Evolutionary conservation across 345 rosid genomes (phyloP), one percentile per base, ranked within the genome.

Genomic region (Firmiana major): DNA sequence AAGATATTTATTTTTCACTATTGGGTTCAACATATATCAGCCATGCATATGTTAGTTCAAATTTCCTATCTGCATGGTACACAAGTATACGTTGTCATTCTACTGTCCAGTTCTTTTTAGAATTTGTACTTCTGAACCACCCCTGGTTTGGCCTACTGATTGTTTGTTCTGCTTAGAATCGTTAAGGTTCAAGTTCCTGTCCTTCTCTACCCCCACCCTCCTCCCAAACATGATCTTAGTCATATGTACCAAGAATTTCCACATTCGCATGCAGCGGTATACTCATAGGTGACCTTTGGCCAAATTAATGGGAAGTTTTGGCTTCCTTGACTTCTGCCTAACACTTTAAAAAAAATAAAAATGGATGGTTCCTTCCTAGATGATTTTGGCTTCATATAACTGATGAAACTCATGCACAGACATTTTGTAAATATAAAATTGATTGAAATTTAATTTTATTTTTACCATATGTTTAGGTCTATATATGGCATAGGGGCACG

Each of bases 401-500:
- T 45, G 16, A 24, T 46, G 28, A 28, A 38, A 4, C 43, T 26
- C 49, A 48, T 49, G 22, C 24, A 28, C 9, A 5, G 4, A 5
- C 57, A 31, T 70, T 70, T 26, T 49, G 15, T 48, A 16, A 70
- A 31, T 9, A 15, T 49, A 48, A 70, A 51, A 9, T 70, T 28
- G 57, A 42, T 40, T 38, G 54, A 45, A 64, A 53, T 21, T 34
- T 21, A 13, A 21, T n/a, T 34, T 28, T 55, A 49, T 5, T 62
- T 78, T 43, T 63, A 0, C 34, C 6, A 12, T 60, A 57, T 68
- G 48, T 82, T 75, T 80, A 91, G 95, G 91, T 91, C 75, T 89
- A 89, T 75, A 78, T 91, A 62, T 91, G 93, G 93, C 91, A 86
- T 74, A 81, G 85, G 81, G 83, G 85, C 53, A 78, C 89, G 0